Evolutionary conservation across 306 rosid species (phyloP), one percentile per base, ranked within the genome.

Genomic region (Quercus bicolor): DNA sequence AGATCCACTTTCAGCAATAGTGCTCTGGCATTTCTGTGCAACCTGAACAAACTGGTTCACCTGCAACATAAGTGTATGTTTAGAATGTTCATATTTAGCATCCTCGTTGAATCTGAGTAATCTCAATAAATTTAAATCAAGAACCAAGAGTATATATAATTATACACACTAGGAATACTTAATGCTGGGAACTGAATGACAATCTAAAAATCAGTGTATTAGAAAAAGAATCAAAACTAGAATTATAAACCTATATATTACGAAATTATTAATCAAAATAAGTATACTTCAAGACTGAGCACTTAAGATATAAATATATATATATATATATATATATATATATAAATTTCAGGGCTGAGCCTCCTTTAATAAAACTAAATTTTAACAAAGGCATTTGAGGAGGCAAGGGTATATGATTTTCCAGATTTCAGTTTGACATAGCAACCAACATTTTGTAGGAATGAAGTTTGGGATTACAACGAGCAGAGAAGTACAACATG

Each of bases 21-120:
- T 87, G 78, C 85, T 91, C 79, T 93, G 99, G 83, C 98, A 93
- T 79, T 90, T 96, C 85, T 91, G 94, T 56, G 98, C 96, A 66
- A 93, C 97, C 81, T 91, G 98, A 80, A 93, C 89, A 85, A 96
- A 80, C 71, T 96, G 99, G 82, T 86, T 86, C 56, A 96, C 99
- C 99, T 96, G 91, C 56, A 86, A 73, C 62, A 81, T 24, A 61
- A 65, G 23, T 7, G 69, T 18, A 45, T 33, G 56, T 48, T 16
- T n/a, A 75, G 19, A 43, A 62, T 76, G 15, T 60, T 23, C 56
- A n/a, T 68, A 40, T n/a, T 68, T 19, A 16, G 43, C 28, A 59
- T 31, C 72, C 64, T 20, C 24, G 43, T 21, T 40, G 43, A 28
- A 70, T 72, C 43, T 51, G 68, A 52, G 71, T 9, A 34, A 66